Percentiles rank a stretch among this genome's conserved stretches.
These are phyloP conservation scores for Brachypodium distachyon DNA, from an alignment of 202 grass and related monocot genomes.

Conservation along the genomic window DNA sequence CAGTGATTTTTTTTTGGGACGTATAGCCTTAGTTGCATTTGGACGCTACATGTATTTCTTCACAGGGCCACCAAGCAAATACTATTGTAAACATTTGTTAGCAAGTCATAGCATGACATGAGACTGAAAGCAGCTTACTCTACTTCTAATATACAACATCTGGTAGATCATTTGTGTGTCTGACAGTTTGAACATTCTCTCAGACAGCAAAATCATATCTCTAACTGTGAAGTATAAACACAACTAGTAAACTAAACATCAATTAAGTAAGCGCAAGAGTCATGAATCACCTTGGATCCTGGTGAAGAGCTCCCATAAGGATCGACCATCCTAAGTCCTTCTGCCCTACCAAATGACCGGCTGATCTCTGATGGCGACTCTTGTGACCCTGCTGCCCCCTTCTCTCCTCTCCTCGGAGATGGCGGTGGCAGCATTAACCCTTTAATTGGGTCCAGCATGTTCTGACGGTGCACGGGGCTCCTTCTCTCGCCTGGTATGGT, in stretches of 20 bases:
- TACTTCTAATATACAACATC: conserved; percentile 2
- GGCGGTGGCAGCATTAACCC: conserved; percentile 55
- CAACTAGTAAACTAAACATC: not conserved
- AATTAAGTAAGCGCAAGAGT: not conserved
- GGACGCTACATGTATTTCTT: not conserved
- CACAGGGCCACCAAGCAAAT: not conserved
- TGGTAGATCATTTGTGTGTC: not conserved
- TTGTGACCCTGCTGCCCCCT: conserved; percentile 26
- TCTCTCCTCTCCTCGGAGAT: conserved; percentile 50
- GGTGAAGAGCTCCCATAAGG: conserved; percentile 42
- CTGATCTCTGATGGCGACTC: conserved; percentile 46
- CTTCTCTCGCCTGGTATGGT: conserved; percentile 55
- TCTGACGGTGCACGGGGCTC: conserved; percentile 35
- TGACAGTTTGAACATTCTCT: not conserved
- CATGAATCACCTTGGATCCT: conserved; percentile 55
- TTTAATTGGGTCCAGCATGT: conserved; percentile 44
- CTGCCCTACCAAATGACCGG: conserved; percentile 44
- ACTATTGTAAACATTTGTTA: not conserved
- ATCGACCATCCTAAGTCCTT: conserved; percentile 42
- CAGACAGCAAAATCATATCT: not conserved
- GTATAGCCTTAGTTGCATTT: not conserved
- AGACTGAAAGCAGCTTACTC: not conserved
- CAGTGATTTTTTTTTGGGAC: not conserved
- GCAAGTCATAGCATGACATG: not conserved
- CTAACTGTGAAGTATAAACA: not conserved